Conservation (phyloP, 306 rosid species). For the Medicago arabica region DNA sequence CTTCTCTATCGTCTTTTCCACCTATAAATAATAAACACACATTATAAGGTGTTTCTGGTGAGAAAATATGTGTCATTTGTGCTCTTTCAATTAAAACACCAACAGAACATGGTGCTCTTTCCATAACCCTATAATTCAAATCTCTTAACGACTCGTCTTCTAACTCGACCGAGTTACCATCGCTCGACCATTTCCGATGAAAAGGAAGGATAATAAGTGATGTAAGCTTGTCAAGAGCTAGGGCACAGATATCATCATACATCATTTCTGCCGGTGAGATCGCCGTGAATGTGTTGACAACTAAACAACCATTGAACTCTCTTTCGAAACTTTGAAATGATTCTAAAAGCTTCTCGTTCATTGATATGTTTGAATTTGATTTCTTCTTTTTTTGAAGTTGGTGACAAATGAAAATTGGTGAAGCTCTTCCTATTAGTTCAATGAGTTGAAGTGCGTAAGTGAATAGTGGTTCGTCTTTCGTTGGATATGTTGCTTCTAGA, state of each 20-base stretch:
- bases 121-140: constrained; percentile 54
- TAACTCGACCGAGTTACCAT: constrained; percentile 51
- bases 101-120: constrained; percentile 74
- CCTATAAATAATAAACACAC: constrained; percentile 70
- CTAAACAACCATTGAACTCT: constrained; percentile 37
- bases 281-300: constrained; percentile 57
- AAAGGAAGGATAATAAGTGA: constrained; percentile 71
- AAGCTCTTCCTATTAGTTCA: constrained; percentile 65
- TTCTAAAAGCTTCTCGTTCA: constrained; percentile 44
- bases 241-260: constrained; percentile 70
- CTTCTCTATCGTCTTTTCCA: constrained; percentile 78
- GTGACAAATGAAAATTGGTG: constrained; percentile 69
- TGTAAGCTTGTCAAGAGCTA: constrained; percentile 65
- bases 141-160: constrained; percentile 54
- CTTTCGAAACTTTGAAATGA: constrained; percentile 51
- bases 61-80: constrained; percentile 39
- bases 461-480: constrained; percentile 47
- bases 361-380: constrained; percentile 4
- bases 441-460: constrained; percentile 62
- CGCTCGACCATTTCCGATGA: constrained; percentile 58
- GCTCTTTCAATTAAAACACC: constrained; percentile 59
- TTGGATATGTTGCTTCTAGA: constrained; percentile 58
- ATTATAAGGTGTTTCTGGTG: constrained; percentile 28
- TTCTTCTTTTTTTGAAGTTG: constrained; percentile 51
- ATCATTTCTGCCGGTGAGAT: constrained; percentile 62